Conservation (phyloP, 1,139 yeast species). For the Debaryomycetaceae sp. region DNA sequence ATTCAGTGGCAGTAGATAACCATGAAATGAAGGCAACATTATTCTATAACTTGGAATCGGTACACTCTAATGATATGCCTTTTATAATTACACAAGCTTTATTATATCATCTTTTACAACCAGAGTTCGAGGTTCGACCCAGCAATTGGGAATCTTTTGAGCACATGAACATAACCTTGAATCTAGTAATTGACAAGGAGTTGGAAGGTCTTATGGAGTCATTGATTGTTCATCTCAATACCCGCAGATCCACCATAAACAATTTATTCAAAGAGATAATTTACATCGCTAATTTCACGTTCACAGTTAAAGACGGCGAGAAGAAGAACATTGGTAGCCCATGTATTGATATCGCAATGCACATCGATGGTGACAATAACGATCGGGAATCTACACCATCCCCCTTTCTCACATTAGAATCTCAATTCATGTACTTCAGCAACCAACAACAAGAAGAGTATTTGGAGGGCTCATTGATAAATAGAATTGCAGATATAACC, state of each 20-base stretch:
- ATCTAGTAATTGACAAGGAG: background rate
- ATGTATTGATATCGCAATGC: background rate
- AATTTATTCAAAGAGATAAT: background rate
- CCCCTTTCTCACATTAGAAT: background rate
- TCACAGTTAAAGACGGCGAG: background rate
- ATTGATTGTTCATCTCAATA: too few relatives aligned
- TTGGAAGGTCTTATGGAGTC: background rate
- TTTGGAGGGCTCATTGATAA: background rate
- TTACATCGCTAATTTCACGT: background rate
- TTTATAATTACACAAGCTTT: slow-evolving; percentile 35
- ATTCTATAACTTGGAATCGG: slow-evolving; percentile 23
- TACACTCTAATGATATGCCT: slow-evolving; percentile 43
- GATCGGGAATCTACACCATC: background rate
- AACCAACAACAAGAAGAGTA: background rate
- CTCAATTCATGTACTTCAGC: background rate
- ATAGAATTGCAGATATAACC: background rate
- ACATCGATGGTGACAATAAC: background rate
- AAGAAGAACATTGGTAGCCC: too few relatives aligned
- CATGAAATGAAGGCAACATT: slow-evolving; percentile 39
- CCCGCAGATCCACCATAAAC: background rate
- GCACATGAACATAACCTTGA: background rate
- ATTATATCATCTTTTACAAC: slow-evolving; percentile 23
- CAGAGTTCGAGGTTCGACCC: slow-evolving; percentile 14
- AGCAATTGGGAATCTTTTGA: background rate
- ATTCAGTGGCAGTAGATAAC: slow-evolving; percentile 36